Evolutionary conservation across 139 green algal species (phyloP).

Genomic region (Haematococcus lacustris): DNA sequence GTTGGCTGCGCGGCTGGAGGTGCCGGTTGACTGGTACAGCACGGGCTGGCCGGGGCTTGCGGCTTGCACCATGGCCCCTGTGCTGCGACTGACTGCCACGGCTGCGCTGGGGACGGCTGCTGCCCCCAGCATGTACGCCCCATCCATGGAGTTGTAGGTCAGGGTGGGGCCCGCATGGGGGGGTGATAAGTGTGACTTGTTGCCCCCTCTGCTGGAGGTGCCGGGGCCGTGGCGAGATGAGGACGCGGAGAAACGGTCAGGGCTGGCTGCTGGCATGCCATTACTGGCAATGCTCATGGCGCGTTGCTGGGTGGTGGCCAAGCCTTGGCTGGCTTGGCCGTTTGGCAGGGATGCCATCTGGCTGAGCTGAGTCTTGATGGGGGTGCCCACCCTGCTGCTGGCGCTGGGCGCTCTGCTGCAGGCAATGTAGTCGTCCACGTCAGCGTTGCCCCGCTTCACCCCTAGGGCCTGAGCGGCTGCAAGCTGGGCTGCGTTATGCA

Average conservation of each 20-base stretch:
- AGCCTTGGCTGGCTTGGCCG: no score
- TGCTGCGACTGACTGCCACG: no score
- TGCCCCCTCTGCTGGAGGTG: neutral
- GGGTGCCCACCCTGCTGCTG: neutral
- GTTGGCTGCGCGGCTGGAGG: neutral
- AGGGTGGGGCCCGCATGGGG: no score
- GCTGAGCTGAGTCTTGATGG: no score
- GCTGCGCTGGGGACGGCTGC: no score
- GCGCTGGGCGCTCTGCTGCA: neutral
- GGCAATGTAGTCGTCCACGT: neutral
- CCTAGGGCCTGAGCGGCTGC: neutral
- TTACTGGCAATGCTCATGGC: no score
- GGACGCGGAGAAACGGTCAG: conserved; percentile 16
- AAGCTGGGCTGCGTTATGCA: conserved; percentile 33
- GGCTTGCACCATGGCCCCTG: neutral
- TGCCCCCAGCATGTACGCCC: neutral
- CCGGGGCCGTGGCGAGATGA: conserved; percentile 6
- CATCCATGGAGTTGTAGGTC: no score
- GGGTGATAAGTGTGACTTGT: conserved; percentile 3
- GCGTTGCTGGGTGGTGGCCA: no score
- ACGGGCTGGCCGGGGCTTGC: conserved; percentile 14
- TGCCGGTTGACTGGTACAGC: conserved; percentile 24
- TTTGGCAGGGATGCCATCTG: no score
- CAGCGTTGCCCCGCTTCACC: neutral
- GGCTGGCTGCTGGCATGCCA: no score